Conservation (phyloP, 225 moss, liverwort and hornwort genomes). For the Marchantia paleacea region DNA sequence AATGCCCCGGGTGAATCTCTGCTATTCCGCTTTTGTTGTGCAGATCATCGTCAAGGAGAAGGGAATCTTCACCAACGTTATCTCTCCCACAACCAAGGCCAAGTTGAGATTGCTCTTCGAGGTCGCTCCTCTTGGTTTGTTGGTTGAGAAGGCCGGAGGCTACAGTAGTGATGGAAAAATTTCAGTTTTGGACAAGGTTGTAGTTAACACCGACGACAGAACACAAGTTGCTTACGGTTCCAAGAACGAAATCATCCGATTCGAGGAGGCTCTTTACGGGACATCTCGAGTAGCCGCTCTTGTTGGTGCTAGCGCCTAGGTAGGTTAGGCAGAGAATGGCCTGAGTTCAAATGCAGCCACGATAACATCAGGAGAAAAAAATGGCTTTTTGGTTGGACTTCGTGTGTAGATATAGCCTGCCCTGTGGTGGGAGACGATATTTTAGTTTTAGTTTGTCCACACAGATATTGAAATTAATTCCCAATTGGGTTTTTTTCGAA, state of each 20-base stretch:
- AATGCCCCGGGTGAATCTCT: not conserved
- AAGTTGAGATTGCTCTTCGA: conserved; percentile 87
- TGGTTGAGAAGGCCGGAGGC: conserved; percentile 92
- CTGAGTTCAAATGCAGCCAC: not conserved
- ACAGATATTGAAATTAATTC: conserved; percentile 1
- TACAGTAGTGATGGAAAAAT: conserved; percentile 91
- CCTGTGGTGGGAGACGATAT: conserved; percentile 6
- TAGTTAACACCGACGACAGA: conserved; percentile 78
- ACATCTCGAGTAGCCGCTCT: conserved; percentile 62
- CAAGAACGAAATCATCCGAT: conserved; percentile 77
- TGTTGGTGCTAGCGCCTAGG: conserved; percentile 24
- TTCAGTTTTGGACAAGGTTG: conserved; percentile 70
- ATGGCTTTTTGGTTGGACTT: conserved; percentile 8
- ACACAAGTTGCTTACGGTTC: conserved; percentile 95
- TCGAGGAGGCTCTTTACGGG: conserved; percentile 76
- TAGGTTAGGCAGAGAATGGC: not conserved
- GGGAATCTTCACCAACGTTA: conserved; percentile 89
- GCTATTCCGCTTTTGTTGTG: not conserved
- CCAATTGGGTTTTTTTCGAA: conserved; percentile 5
- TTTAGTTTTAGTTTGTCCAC: conserved; percentile 12
- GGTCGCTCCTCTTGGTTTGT: conserved; percentile 84
- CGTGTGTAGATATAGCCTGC: conserved; percentile 16
- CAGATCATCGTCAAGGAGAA: conserved; percentile 96
- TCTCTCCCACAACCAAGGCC: conserved; percentile 83
- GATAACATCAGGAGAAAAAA: not conserved